Conservation (phyloP, 148 eudicot species). For the Dianthus caryophyllus region DNA sequence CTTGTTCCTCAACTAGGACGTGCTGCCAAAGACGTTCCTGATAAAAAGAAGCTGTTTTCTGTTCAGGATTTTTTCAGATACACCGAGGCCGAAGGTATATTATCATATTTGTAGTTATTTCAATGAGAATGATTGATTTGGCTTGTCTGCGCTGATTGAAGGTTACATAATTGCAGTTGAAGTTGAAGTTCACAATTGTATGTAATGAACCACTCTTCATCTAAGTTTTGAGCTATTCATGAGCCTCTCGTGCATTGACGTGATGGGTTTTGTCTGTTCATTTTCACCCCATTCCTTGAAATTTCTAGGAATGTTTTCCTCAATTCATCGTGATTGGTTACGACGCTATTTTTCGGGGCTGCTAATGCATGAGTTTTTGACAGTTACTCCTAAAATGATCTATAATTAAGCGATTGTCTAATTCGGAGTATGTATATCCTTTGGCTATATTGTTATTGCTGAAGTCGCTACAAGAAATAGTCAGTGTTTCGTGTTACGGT, state of each 20-base stretch:
- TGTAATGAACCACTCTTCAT: not conserved
- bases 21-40: conserved; percentile 75
- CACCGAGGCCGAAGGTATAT: conserved; percentile 95
- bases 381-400: not conserved
- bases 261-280: not conserved
- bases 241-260: not conserved
- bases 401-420: not conserved
- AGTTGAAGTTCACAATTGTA: not conserved
- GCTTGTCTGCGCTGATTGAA: not conserved
- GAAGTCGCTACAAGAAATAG: not conserved
- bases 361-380: not conserved
- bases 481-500: not conserved
- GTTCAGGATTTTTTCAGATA: conserved; percentile 98
- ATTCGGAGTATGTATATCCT: not conserved
- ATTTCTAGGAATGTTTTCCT: not conserved
- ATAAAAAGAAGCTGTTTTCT: conserved; percentile 90
- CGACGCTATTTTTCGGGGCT: not conserved
- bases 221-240: not conserved
- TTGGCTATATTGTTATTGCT: not conserved
- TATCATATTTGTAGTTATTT: not conserved
- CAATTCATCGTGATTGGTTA: not conserved
- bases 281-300: not conserved
- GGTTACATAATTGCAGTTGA: not conserved
- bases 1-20: conserved; percentile 80
- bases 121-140: not conserved